Evolutionary conservation across 2,329 filamentous ascomycete species (phyloP).

Genomic region (Alternaria atra): DNA sequence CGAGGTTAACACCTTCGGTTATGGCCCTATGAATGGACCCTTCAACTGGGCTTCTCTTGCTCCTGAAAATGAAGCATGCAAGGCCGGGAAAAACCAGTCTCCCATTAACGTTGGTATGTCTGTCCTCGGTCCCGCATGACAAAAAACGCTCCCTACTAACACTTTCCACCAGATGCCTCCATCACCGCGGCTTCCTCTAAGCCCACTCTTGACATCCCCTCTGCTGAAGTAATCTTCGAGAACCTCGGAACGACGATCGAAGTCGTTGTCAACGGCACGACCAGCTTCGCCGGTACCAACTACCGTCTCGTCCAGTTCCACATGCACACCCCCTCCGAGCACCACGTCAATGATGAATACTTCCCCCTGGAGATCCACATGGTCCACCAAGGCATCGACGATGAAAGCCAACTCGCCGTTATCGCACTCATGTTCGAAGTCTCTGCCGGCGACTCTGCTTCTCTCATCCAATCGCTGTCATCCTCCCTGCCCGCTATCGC

Average conservation of each 20-base stretch:
- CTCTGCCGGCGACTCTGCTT: slow-evolving; percentile 42
- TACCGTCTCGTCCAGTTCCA: slow-evolving; percentile 65
- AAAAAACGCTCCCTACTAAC: background rate
- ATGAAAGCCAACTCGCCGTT: slow-evolving; percentile 50
- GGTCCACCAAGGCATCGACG: slow-evolving; percentile 62
- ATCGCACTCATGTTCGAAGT: slow-evolving; percentile 56
- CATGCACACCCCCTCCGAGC: slow-evolving; percentile 69
- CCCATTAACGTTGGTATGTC: slow-evolving; percentile 63
- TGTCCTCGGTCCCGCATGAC: background rate
- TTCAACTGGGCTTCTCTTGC: slow-evolving; percentile 63
- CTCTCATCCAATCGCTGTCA: slow-evolving; percentile 41
- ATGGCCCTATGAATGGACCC: slow-evolving; percentile 57
- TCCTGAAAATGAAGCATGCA: slow-evolving; percentile 58
- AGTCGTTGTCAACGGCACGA: slow-evolving; percentile 62
- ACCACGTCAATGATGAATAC: slow-evolving; percentile 61
- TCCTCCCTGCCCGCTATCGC: slow-evolving; percentile 52
- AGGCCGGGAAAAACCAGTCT: slow-evolving; percentile 61
- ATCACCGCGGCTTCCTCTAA: slow-evolving; percentile 42
- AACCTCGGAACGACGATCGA: slow-evolving; percentile 68
- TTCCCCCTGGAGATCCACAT: slow-evolving; percentile 64
- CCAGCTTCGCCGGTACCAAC: slow-evolving; percentile 51
- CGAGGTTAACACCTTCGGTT: slow-evolving; percentile 53
- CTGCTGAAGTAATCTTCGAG: slow-evolving; percentile 60
- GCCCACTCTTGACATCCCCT: slow-evolving; percentile 52
- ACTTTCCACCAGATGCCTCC: slow-evolving; percentile 35